Evolutionary conservation across 2,329 filamentous ascomycete species (phyloP), one percentile per base, ranked within the genome.

Genomic region (Cladophialophora exuberans): DNA sequence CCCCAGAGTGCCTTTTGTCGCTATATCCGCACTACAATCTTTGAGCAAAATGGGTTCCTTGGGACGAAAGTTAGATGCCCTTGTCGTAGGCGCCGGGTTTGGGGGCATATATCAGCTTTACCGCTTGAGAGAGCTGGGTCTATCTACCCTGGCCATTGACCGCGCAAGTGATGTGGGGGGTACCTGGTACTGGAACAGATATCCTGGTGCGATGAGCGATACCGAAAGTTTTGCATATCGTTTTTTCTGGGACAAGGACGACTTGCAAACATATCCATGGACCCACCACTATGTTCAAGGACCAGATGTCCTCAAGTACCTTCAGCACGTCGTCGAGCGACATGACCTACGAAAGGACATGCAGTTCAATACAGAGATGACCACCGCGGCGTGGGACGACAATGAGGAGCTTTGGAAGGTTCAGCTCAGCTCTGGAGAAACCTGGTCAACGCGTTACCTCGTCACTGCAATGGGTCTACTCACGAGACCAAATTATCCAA

Each of bases 401-500:
- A 55, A 57, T 0, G 45, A 66, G 0, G 65, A 65, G 0, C 63
- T 58, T 31, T 83, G 80, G 80, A 69, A 63, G 0, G 61, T 82
- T n/a, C n/a, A n/a, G 6, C 66, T 4, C 76, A 74, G 0, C 68
- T 69, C 11, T 70, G 70, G 23, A 76, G 76, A 3, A 56, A 61
- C 11, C 70, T 18, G 69, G 65, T 5, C 64, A 70, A n/a, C 45
- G 7, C 72, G 67, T 7, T 81, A 72, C 57, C 67, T 82, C 2
- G 59, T 82, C 18, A 67, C 73, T 4, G 73, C 72, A 6, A 74
- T 74, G 1, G 80, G 80, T 0, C 75, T 77, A 15, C 76, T 83
- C 0, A 79, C 83, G 1, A 83, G 81, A 63, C 72, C 81, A 15
- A 78, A 86, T 59, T 78, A 83, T 26, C 84, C 84, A 0, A 75